Base-by-base conservation (phyloP, 768 basidiomycete genomes). In the Leccinum arenicola region DNA sequence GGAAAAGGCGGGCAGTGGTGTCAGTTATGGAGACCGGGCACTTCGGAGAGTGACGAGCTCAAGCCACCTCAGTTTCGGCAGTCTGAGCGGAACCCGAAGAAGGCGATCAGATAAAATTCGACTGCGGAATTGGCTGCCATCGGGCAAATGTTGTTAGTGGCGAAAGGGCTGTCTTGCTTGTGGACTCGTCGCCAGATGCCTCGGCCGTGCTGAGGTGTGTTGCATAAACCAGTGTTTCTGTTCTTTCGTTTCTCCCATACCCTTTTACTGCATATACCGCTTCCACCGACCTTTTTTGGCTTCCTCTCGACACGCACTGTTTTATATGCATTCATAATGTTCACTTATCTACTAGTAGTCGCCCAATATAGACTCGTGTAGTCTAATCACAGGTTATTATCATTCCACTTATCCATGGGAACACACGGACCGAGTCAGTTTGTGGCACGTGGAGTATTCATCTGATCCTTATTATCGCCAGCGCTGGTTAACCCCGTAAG, bases 1-100 rank as follows among this genome's bases (percentile, higher is more conserved):
- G 45, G 95, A 98, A 76, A 90, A 91, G 69, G 85, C 92, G 15
- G 96, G 94, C 1, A 95, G 92, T 61, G 97, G 97, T 21, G 94
- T 99, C 49, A 93, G 91, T 68, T 99, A 97, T 69, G 97, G 97
- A 9, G 97, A 98, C 73, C 83, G 97, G 59, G 91, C 94, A 23
- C 79, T 98, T 33, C 83, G 94, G 57, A 82, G 96, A 67, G 93
- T 98, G 33, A 94, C 89, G 61, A 93, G 91, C 71, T 90, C 89
- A n/a, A 93, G 91, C 67, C 85, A 91, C 57, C 76, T 95, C 66
- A 93, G 91, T 70, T 91, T 93, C 71, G 91, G 90, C 15, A 91
- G 89, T 68, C 75, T 91, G 53, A 90, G 87, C 68, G 84, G 82
- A n/a, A 75, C 81, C 49, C 84, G 87, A 52, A 80, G 79, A 69